A percentile compares a stretch with the other conserved stretches of the same genome.
Evolutionary conservation across 1,284 basidiomycete genomes (phyloP).

Genomic region (Ganoderma meredithae): DNA sequence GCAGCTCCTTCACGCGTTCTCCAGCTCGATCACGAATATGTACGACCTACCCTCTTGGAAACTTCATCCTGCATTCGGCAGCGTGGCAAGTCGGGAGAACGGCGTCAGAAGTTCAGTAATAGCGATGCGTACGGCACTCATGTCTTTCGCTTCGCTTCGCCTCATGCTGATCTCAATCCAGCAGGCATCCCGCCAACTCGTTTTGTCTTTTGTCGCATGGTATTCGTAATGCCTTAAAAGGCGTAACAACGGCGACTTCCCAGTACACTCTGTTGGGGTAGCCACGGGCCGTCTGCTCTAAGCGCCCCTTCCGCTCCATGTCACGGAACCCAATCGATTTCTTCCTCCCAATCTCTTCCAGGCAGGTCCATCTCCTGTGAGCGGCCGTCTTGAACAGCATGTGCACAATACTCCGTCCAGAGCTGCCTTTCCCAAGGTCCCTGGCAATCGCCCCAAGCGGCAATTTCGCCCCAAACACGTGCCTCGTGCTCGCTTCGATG

Average conservation of each 20-base stretch:
- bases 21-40: background rate
- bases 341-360: slow-evolving; percentile 10
- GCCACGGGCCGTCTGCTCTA: background rate
- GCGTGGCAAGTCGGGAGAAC: background rate
- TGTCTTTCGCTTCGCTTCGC: background rate
- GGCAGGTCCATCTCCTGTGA: slow-evolving; percentile 21
- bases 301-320: slow-evolving; percentile 13
- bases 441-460: slow-evolving; percentile 26
- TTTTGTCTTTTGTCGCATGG: slow-evolving; percentile 12
- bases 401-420: slow-evolving; percentile 15
- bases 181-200: background rate
- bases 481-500: slow-evolving; percentile 38
- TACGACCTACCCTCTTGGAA: background rate
- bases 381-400: slow-evolving; percentile 9
- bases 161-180: background rate
- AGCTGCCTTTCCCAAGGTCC: slow-evolving; percentile 10
- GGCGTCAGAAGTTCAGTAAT: background rate
- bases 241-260: background rate
- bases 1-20: background rate
- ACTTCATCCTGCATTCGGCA: slow-evolving; percentile 8
- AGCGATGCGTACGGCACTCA: background rate
- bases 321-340: slow-evolving; percentile 14
- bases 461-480: slow-evolving; percentile 27
- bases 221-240: background rate
- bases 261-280: background rate